phyloP scores from a whole-genome alignment of 257 asterid genomes.

The Przewalskia tangutica region DNA sequence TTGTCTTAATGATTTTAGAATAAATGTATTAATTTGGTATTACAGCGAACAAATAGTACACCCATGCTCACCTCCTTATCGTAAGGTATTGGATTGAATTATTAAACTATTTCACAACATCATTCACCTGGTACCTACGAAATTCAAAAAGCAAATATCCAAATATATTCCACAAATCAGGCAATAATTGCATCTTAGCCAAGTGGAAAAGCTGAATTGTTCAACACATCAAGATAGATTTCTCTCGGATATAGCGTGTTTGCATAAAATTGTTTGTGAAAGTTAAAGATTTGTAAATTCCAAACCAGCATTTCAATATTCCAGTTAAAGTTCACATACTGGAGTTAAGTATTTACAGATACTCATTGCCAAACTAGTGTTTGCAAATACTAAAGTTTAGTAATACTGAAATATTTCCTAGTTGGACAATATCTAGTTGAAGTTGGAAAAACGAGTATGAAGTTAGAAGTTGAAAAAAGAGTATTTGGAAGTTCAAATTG shows the following conservation, averaged over 20 bases:
- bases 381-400: not conserved
- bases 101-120: not conserved
- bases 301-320: not conserved
- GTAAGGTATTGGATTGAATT: not conserved
- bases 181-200: not conserved
- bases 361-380: not conserved
- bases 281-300: not conserved
- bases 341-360: not conserved
- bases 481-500: not conserved
- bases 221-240: not conserved
- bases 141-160: no score
- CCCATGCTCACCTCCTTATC: not conserved
- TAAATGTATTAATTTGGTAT: constrained; percentile 8
- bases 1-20: not conserved
- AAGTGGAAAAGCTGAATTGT: not conserved
- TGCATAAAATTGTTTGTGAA: not conserved
- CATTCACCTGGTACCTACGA: no score
- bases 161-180: not conserved
- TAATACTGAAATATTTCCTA: not conserved
- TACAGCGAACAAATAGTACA: not conserved
- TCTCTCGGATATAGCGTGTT: not conserved
- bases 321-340: not conserved
- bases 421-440: not conserved
- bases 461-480: not conserved
- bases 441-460: not conserved